Base-by-base conservation (phyloP, 1,284 basidiomycete genomes). In the Melampsora abietis-canadensis region DNA sequence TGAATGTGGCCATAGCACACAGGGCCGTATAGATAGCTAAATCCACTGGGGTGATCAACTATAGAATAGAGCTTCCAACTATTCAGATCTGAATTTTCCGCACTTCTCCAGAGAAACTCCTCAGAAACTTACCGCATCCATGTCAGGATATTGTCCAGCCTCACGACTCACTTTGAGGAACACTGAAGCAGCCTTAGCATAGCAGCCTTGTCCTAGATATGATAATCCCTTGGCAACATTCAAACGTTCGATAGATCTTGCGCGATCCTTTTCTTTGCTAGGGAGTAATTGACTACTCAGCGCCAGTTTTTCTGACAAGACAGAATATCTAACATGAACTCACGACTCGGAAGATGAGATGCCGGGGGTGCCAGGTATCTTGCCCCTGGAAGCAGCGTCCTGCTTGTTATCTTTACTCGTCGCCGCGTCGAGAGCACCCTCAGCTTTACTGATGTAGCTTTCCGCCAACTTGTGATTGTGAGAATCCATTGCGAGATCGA, bases 11-110 rank as follows among this genome's bases (percentile, higher is more conserved):
- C 14, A 95, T 85, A 1, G 90, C 89, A 78, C 91, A 92, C 0
- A 94, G 83, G 0, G 88, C 88, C 7, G 88, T 89, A 80, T 92
- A 94, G 48, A 93, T 87, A 2, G 91, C 91, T 60, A 94, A 87
- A 80, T 94, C 92, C 0, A 86, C 86, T 0, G 89, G 86, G 0
- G 90, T 85, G 59, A 93, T 84, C 59, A 93, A 85, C 88, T 92
- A 76, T 30, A 64, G 31, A 31, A 47, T 21, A 37, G 44, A 40
- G 40, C 27, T 31, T 44, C 47, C 21, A 54, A 30, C 37, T 10
- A 24, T 54, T 37, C 5, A 37, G 34, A 44, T 27, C 24, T 61
- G 6, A 24, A 30, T 47, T 24, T 44, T 19, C 37, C 5, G 14
- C 34, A 59, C 4, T 5, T 4, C 15, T 19, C 24, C 24, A 14